Percentiles rank a stretch among this genome's conserved stretches.
phyloP scores from a whole-genome alignment of 495 filamentous ascomycete species.

The Xylaria flabelliformis region DNA sequence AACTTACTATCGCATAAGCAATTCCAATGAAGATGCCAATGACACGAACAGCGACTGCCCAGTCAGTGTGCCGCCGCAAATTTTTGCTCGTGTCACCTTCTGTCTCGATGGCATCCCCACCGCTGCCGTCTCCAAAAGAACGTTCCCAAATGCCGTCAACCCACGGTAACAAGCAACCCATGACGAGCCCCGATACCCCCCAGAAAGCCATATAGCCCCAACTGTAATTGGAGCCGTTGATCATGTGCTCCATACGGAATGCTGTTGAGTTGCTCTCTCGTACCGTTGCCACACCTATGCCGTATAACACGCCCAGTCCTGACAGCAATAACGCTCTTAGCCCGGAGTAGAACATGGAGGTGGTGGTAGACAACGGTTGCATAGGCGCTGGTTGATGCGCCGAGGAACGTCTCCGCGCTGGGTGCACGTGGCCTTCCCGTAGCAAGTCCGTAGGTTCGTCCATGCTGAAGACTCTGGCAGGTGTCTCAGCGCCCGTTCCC shows the following conservation, averaged over 20 bases:
- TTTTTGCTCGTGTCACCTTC: conserved; percentile 30
- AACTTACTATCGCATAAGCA: conserved; percentile 89
- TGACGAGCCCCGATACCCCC: conserved; percentile 76
- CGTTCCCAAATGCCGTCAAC: conserved; percentile 71
- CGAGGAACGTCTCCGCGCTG: conserved; percentile 32
- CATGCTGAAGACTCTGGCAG: conserved; percentile 44
- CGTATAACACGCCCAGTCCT: conserved; percentile 81
- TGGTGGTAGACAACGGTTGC: conserved; percentile 30
- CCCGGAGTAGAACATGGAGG: conserved; percentile 44
- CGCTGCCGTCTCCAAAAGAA: conserved; percentile 34
- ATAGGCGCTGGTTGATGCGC: conserved; percentile 28
- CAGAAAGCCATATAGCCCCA: conserved; percentile 78
- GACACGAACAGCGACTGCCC: conserved; percentile 82
- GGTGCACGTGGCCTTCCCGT: conserved; percentile 36
- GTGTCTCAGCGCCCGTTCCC: conserved; percentile 75
- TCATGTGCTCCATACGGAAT: conserved; percentile 65
- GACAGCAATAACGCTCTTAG: conserved; percentile 73
- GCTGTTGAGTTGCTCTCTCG: conserved; percentile 42
- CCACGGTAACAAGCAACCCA: conserved; percentile 85
- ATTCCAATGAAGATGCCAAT: conserved; percentile 95
- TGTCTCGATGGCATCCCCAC: conserved; percentile 28
- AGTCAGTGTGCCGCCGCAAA: conserved; percentile 59
- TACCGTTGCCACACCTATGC: conserved; percentile 81
- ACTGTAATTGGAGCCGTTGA: conserved; percentile 54
- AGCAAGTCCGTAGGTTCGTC: conserved; percentile 40